Base-by-base conservation (phyloP, 768 basidiomycete species). In the Tricholoma sp. region DNA sequence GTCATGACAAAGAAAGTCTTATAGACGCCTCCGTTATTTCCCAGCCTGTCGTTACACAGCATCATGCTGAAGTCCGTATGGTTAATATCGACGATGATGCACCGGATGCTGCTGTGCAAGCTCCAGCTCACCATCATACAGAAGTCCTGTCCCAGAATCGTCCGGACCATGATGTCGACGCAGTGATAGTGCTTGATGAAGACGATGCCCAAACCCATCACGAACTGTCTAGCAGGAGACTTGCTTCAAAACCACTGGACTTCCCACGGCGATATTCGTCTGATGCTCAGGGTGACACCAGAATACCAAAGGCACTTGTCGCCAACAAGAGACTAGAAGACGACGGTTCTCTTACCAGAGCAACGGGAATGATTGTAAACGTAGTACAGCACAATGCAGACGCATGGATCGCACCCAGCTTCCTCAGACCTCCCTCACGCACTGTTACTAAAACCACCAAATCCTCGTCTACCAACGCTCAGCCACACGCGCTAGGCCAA, bases 351-450 rank as follows among this genome's bases (percentile, higher is more conserved):
- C 15, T 29, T 17, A 51, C n/a, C 13, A 17, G 45, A 44, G 17
- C 13, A 6, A 42, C 36, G n/a, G 33, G 13, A 5, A 32, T 12
- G 5, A 50, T 34, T 6, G 15, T 32, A 17, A 7, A 31, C 9
- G 52, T 53, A 15, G 53, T 59, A 29, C 54, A 55, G 32, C 63
- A 66, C 53, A 59, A 66, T 41, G 49, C 65, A 11, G 10, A 15
- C 11, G 61, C 61, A 11, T 66, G 65, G 63, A 53, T 36, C 4
- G 57, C 47, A 1, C 65, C 65, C 31, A 66, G 63, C 50, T 66
- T 66, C 47, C 58, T 53, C 33, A 50, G 53, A 47, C 29, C 52
- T 7, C 41, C 52, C 8, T 37, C 47, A 5, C 47, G 36, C 18
- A 24, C 9, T 11, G 39, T 31, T 33, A 47, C 20, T 18, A 47